phyloP scores from a whole-genome alignment of 176 grass and related monocot species.

The Aegilops bicornis region DNA sequence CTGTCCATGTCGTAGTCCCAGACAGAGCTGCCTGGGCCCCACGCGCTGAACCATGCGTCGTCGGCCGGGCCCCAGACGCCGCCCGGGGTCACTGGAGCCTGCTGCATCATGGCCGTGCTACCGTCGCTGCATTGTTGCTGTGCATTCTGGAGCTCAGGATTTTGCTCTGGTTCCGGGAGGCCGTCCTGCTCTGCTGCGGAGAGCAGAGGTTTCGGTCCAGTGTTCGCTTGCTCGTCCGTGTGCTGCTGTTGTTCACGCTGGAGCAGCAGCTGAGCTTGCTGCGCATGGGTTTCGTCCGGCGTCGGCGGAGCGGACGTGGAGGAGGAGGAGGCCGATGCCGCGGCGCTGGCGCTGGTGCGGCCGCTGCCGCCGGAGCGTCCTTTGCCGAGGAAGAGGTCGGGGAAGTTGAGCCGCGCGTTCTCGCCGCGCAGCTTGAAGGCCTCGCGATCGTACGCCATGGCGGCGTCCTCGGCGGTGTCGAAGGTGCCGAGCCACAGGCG shows the following conservation, averaged over 20 bases:
- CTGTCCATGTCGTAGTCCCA: conserved; percentile 97
- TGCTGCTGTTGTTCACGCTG: background rate
- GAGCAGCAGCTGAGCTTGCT: conserved; percentile 12
- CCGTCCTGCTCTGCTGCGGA: conserved; percentile 24
- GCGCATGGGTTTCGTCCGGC: conserved; percentile 26
- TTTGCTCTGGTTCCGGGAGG: conserved; percentile 17
- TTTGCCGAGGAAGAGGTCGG: conserved; percentile 78
- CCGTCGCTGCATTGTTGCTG: conserved; percentile 5
- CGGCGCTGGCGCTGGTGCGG: conserved; percentile 40
- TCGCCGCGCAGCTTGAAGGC: conserved; percentile 88
- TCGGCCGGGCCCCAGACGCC: conserved; percentile 70
- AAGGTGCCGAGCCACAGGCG: conserved; percentile 97
- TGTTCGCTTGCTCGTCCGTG: background rate
- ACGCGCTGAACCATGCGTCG: conserved; percentile 90
- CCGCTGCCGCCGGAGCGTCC: conserved; percentile 46
- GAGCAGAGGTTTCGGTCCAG: conserved; percentile 14
- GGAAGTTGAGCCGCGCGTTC: conserved; percentile 93
- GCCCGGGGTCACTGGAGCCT: conserved; percentile 24
- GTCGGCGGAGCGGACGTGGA: conserved; percentile 45
- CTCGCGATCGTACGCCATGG: conserved; percentile 95
- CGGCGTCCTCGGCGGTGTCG: conserved; percentile 95
- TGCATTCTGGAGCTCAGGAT: background rate
- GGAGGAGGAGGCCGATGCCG: conserved; percentile 47
- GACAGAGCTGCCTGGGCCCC: conserved; percentile 83
- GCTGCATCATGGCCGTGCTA: conserved; percentile 15